phyloP scores from a whole-genome alignment of 768 basidiomycete species.

The Russula vinacea region DNA sequence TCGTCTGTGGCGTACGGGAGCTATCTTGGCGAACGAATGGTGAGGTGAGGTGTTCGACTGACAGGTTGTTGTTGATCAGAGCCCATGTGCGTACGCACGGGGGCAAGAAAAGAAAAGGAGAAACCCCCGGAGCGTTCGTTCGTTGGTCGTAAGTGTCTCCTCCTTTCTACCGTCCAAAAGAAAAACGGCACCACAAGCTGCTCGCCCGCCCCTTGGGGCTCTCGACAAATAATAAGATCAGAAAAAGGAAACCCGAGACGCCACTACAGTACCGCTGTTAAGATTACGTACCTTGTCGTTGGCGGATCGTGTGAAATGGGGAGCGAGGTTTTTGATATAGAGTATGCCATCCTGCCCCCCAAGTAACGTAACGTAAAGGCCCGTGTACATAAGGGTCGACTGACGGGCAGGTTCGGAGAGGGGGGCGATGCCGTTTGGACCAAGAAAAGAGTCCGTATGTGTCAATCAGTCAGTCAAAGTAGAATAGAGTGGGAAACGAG shows the following conservation, averaged over 20 bases:
- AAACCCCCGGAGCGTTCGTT: background rate
- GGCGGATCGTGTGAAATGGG: constrained; percentile 1
- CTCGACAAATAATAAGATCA: background rate
- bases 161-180: background rate
- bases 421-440: background rate
- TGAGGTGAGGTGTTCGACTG: background rate
- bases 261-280: background rate
- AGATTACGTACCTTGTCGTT: background rate
- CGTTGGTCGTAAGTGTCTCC: background rate
- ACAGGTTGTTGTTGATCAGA: too few species aligned
- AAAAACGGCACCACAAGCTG: background rate
- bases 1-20: background rate
- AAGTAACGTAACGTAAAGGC: constrained; percentile 10
- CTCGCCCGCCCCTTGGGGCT: background rate
- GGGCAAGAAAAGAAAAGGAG: background rate
- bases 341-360: background rate
- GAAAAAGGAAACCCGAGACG: constrained; percentile 1
- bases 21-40: background rate
- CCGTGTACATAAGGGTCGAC: background rate
- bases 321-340: background rate
- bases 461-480: constrained; percentile 1
- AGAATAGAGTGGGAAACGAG: background rate
- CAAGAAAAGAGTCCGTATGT: background rate
- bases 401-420: background rate
- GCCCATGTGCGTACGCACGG: background rate